Base-by-base conservation (phyloP, 345 rosid species). In the Eucalyptus marginata region DNA sequence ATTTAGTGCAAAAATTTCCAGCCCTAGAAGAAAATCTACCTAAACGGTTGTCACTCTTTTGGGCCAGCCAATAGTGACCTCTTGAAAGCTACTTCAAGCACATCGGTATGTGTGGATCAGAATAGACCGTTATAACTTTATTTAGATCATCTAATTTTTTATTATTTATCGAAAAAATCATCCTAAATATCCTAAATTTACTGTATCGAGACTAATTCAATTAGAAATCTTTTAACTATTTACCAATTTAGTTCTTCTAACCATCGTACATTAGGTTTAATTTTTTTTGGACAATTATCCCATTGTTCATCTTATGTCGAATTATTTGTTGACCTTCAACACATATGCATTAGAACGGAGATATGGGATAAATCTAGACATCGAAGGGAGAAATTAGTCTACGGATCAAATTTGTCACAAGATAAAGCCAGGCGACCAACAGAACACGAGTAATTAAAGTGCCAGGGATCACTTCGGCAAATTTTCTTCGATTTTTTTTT, bases 131-230 rank as follows among this genome's bases (percentile, higher is more conserved):
- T 9, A 33, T n/a, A 29, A 62, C 71, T 62, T 29, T 29, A 62
- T 29, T 62, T 62, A 29, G 33, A n/a, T 4, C 10, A 64, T 64
- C 36, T 64, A 64, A n/a, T 8, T n/a, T 64, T 64, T 0, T 64
- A 64, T 64, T 64, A 8, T 64, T n/a, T 64, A 64, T n/a, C 1
- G 2, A 20, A 64, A n/a, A n/a, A n/a, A 14, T 13, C 4, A 64
- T 64, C 36, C 5, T 29, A 14, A 64, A 64, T 29, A 2, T 64
- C 18, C 16, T n/a, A 64, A n/a, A 64, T 64, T 64, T 64, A 62
- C 7, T 7, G 2, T 4, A 31, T 1, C 4, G 3, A 16, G 40
- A 8, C 9, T 0, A n/a, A 64, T 64, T 64, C 8, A 64, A n/a
- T 64, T 64, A 64, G 4, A 64, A 13, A 7, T 13, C 0, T 29